Base-by-base conservation (phyloP, 805 yeast species). In the Zygosaccharomyces siamensis region DNA sequence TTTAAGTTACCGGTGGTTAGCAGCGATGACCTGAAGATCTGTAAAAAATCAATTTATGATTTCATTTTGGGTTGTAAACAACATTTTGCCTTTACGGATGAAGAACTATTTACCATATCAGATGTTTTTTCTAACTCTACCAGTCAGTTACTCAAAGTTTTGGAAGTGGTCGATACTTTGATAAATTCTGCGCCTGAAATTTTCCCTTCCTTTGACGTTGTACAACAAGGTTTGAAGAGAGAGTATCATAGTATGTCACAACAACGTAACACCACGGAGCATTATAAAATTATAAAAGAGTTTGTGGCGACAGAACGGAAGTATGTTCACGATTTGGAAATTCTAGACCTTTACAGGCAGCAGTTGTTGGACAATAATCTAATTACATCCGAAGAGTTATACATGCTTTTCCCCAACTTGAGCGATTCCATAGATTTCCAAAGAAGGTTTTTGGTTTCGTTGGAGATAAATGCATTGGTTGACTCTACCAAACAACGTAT, bases 311-410 rank as follows among this genome's bases (percentile, higher is more conserved):
- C 96, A 3, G 99, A 93, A 70, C 76, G 98, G 56, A 89, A 87
- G 67, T 93, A 85, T 64, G 97, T 93, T 24, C 87, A 84, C 66
- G 98, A 93, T 64, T 72, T 93, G 53, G 97, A 92, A 67, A 78
- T 80, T 12, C 68, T 93, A 58, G 74, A 76, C 36, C 68, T 69
- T 35, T 93, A 88, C 68, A 82, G 83, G 63, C 73, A 76, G 47
- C 93, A 86, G 55, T 72, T 93, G 39, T 70, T 79, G 43, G 72
- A 76, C 12, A 77, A 83, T 10, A 90, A 86, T 52, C 70, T 81
- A 24, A 75, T 93, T 21, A 78, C 90, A 2, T 79, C 84, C 24
- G 97, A 90, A 57, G 88, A 84, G 52, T 75, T 89, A 46, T 89
- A 87, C 63, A 76, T 77, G 67, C 67, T 93, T 31, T 89, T 92